A percentile compares a stretch with the other conserved stretches of the same genome.
Evolutionary conservation across 129 eudicot species (phyloP).

Genomic region (Cynara cardunculus): DNA sequence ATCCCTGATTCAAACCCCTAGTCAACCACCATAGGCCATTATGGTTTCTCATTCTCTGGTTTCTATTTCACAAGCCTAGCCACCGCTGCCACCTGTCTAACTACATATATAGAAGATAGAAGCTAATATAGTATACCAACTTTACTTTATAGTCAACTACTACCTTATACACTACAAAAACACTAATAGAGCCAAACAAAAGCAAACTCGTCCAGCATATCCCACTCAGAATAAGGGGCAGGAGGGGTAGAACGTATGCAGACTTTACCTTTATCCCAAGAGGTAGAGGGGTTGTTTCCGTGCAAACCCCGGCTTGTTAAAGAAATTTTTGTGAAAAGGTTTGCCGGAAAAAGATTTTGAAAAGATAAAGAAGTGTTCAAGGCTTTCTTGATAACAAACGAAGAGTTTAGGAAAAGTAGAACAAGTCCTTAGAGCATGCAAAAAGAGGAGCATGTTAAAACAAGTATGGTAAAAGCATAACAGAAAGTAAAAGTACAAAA

Average conservation of each 20-base stretch:
- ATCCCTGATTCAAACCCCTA: not conserved
- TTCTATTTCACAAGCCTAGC: not conserved
- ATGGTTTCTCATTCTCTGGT: not conserved
- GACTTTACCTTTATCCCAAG: not conserved
- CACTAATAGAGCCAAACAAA: not conserved
- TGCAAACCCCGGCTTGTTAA: not conserved
- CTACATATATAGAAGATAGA: not conserved
- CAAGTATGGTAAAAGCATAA: not conserved
- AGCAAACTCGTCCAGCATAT: not conserved
- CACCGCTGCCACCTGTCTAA: not conserved
- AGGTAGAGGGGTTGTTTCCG: not conserved
- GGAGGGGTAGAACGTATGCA: not conserved
- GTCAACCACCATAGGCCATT: not conserved
- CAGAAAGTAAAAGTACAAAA: not conserved
- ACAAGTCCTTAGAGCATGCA: not conserved
- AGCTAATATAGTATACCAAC: not conserved
- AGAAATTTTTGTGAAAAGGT: not conserved
- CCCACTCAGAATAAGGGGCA: not conserved
- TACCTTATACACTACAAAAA: not conserved
- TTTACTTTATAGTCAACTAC: not conserved
- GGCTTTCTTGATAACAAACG: not conserved
- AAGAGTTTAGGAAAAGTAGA: not conserved
- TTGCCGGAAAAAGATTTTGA: not conserved
- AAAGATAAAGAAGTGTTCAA: not conserved
- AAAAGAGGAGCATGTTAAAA: not conserved